These are phyloP conservation scores for Quercus rubra DNA, from an alignment of 306 rosid species.

Conservation along the genomic window DNA sequence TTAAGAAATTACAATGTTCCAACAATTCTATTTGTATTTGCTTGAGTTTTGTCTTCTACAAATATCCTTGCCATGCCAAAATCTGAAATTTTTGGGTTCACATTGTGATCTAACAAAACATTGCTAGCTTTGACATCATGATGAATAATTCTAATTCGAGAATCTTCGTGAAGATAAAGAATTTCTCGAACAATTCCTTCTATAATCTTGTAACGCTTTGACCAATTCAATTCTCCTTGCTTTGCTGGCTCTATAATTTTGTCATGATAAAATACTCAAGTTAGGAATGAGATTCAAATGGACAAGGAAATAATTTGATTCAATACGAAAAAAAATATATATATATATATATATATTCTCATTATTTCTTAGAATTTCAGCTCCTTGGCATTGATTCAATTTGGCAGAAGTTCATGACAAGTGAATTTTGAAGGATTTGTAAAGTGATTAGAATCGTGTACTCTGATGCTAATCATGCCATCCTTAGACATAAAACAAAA, in stretches of 20 bases:
- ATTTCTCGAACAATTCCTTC: slow-evolving; percentile 60
- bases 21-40: slow-evolving; percentile 41
- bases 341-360: too few relatives aligned
- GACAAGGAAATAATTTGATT: too few relatives aligned
- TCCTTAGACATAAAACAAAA: too few relatives aligned
- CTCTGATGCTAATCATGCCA: too few relatives aligned
- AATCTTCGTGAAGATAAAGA: slow-evolving; percentile 64
- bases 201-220: slow-evolving; percentile 41
- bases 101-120: slow-evolving; percentile 41
- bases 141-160: slow-evolving; percentile 53
- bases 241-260: slow-evolving; percentile 30
- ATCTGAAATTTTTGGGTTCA: slow-evolving; percentile 68
- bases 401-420: neutral
- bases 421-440: neutral
- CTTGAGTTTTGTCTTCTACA: slow-evolving; percentile 38
- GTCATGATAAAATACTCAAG: slow-evolving; percentile 5
- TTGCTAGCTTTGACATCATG: slow-evolving; percentile 72
- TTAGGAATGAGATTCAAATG: neutral
- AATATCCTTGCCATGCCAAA: slow-evolving; percentile 69
- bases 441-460: too few relatives aligned
- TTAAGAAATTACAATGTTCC: slow-evolving; percentile 61
- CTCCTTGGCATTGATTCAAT: neutral
- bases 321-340: too few relatives aligned
- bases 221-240: slow-evolving; percentile 48
- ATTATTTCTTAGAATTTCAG: too few relatives aligned